Conservation (phyloP, 2,329 filamentous ascomycete genomes). For the Trichoderma lentiforme region DNA sequence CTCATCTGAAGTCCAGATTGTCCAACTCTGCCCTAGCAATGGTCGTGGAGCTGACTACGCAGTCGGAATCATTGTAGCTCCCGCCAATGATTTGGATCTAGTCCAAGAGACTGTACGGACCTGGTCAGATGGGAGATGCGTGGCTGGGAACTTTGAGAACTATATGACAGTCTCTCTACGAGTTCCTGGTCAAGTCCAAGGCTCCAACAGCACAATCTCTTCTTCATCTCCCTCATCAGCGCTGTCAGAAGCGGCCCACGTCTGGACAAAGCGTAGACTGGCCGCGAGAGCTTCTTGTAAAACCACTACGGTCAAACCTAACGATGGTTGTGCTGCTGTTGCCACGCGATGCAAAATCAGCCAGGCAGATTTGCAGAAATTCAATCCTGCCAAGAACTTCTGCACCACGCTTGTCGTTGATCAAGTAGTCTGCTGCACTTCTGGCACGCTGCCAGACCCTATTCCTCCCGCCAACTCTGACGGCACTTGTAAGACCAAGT, state of each 20-base stretch:
- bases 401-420: conserved; percentile 24
- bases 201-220: conserved; percentile 15
- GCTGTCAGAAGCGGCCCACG: not conserved
- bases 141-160: conserved; percentile 19
- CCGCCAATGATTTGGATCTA: conserved; percentile 26
- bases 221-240: not conserved
- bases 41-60: conserved; percentile 23
- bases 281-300: conserved; percentile 22
- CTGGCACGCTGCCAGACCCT: conserved; percentile 22
- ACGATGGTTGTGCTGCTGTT: conserved; percentile 31
- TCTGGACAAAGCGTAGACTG: conserved; percentile 16
- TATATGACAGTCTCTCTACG: conserved; percentile 23
- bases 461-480: conserved; percentile 23
- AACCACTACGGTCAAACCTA: conserved; percentile 22
- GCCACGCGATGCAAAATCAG: conserved; percentile 34
- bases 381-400: conserved; percentile 29
- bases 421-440: conserved; percentile 23
- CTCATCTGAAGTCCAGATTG: not conserved
- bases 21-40: not conserved
- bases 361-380: conserved; percentile 28
- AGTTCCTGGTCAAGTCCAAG: conserved; percentile 13
- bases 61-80: conserved; percentile 29
- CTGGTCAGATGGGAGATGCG: conserved; percentile 26
- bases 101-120: conserved; percentile 26
- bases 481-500: conserved; percentile 29